Percentiles rank a stretch among this genome's conserved stretches.
Evolutionary conservation across 2,329 filamentous ascomycete species (phyloP).

Genomic region (Aurifilum marmelostoma): DNA sequence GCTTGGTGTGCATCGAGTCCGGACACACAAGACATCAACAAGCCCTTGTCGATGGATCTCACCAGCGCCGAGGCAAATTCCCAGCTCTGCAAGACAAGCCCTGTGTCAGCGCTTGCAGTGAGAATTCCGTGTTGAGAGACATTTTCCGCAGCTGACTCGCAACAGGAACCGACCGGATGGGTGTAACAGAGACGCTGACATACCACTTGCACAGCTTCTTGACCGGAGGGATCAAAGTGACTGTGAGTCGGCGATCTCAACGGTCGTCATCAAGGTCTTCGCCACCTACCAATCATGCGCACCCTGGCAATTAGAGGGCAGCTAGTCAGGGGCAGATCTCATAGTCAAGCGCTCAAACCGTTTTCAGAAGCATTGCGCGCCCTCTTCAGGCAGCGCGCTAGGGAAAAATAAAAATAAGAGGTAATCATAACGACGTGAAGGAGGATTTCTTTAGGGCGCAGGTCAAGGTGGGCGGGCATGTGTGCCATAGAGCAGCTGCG

Average conservation of each 20-base stretch:
- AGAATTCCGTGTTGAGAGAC: background rate
- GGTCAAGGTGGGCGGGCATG: background rate
- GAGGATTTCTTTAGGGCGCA: background rate
- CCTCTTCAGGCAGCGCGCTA: background rate
- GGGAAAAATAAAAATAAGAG: background rate
- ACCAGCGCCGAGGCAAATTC: background rate
- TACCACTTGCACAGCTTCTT: background rate
- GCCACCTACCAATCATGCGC: background rate
- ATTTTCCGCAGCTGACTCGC: background rate
- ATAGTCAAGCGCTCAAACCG: background rate
- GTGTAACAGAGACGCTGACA: background rate
- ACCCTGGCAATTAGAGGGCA: background rate
- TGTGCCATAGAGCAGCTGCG: background rate
- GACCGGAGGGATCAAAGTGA: too few species aligned
- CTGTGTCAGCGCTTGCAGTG: background rate
- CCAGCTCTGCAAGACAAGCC: background rate
- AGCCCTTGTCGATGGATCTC: background rate
- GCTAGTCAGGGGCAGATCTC: background rate
- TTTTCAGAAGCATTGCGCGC: background rate
- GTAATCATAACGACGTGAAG: background rate
- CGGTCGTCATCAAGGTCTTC: background rate
- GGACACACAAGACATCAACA: background rate
- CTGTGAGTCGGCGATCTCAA: too few species aligned
- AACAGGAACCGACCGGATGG: background rate
- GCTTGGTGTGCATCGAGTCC: too few species aligned